Evolutionary conservation across 2,329 filamentous ascomycete species (phyloP), one percentile per base, ranked within the genome.

Genomic region (Colletotrichum tropicicola): DNA sequence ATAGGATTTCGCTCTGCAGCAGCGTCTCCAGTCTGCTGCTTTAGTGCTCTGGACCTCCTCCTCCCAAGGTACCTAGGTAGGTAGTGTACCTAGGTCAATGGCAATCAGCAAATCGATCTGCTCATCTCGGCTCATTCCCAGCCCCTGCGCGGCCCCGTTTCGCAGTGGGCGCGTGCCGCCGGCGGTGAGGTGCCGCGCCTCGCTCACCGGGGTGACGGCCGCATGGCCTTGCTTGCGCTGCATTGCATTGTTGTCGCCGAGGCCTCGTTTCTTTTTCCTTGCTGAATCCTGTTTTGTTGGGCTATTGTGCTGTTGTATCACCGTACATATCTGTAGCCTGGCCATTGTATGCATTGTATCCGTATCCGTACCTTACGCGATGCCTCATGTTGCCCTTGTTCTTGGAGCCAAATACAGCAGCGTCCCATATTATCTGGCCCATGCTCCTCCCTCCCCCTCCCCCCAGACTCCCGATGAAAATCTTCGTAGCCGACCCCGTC

Each of bases 121-220:
- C 48, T 65, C 55, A 65, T 65, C 27, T 60, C 48, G 56, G 56
- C 61, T 61, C 56, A 48, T 48, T 44, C 32, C 48, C 56, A 61
- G n/a, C 55, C 47, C 55, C 47, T 48, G 48, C 12, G 5, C 19
- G 9, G 48, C 25, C 48, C 61, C 61, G 28, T 53, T 17, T n/a
- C 23, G 25, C 27, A 48, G 56, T 60, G 61, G 56, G 32, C 43
- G 45, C 45, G 59, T 39, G 59, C 52, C 41, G 10, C 28, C 54
- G 35, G 60, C 60, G 60, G 60, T 64, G 55, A 64, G 60, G 48
- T 53, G 41, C 60, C 47, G 48, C 58, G 6, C 17, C 44, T 32
- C 32, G 30, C 54, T 44, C 60, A 60, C 56, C 48, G 25, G 37
- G 60, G 60, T 48, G 60, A 60, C 56, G 48, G 32, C 43, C 10